These are phyloP conservation scores for Aspergillus hancockii DNA, from an alignment of 495 filamentous ascomycete species.

Conservation along the genomic window DNA sequence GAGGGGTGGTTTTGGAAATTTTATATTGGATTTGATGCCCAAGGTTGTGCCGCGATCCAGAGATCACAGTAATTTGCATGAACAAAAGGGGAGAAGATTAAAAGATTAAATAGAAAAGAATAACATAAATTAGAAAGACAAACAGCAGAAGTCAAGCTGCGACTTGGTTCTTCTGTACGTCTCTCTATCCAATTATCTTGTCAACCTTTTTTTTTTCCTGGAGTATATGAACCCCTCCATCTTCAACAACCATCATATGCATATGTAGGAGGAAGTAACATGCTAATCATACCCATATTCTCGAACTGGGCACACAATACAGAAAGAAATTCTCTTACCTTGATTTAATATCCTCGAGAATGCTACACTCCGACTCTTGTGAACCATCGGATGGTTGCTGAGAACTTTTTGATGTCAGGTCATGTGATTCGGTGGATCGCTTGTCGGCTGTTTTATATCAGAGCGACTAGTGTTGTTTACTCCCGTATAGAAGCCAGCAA, in stretches of 20 bases:
- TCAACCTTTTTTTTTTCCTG: background rate
- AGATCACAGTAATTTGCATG: too few species aligned
- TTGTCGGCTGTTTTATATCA: background rate
- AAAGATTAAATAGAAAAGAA: background rate
- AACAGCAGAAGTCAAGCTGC: background rate
- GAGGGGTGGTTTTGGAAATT: background rate
- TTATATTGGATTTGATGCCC: background rate
- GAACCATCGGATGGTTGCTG: constrained; percentile 1
- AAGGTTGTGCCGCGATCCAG: background rate
- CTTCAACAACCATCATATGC: background rate
- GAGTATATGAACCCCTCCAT: constrained; percentile 4
- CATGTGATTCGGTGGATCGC: constrained; percentile 11
- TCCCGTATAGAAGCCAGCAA: background rate
- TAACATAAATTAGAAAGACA: background rate
- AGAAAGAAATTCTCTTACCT: background rate
- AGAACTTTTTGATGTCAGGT: constrained; percentile 13
- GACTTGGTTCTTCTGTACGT: background rate
- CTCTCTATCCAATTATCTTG: background rate
- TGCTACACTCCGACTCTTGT: background rate
- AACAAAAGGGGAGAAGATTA: background rate
- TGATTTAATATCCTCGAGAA: background rate
- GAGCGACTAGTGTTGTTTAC: background rate
- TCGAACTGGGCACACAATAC: background rate
- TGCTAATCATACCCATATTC: background rate
- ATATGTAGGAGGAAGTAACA: background rate